Percentiles rank a stretch among this genome's conserved stretches.
phyloP scores from a whole-genome alignment of 2,329 filamentous ascomycete genomes.

The Monilinia polystroma region DNA sequence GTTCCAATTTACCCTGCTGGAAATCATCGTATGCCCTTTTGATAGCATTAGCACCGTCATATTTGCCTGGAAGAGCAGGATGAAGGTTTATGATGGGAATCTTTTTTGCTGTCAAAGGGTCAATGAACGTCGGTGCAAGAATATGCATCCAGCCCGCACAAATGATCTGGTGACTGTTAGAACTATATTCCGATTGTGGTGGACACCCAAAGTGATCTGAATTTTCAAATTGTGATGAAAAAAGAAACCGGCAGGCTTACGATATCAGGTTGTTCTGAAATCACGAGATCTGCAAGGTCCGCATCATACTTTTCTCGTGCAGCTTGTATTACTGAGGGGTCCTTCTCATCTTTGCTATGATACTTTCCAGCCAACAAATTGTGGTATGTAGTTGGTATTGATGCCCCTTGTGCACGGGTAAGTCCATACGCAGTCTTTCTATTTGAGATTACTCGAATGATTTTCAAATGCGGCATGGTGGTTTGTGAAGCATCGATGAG shows the following conservation, averaged over 20 bases:
- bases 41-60: constrained; percentile 77
- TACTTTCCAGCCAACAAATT: constrained; percentile 59
- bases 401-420: constrained; percentile 56
- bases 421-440: constrained; percentile 64
- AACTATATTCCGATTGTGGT: background rate
- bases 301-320: constrained; percentile 63
- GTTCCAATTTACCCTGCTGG: constrained; percentile 59
- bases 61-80: constrained; percentile 65
- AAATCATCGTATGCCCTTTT: constrained; percentile 75
- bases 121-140: constrained; percentile 59
- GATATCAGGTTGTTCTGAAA: constrained; percentile 50
- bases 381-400: constrained; percentile 64
- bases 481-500: constrained; percentile 49
- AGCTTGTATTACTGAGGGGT: constrained; percentile 46
- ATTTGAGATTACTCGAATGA: constrained; percentile 66
- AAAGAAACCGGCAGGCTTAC: constrained; percentile 37
- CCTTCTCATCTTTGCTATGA: constrained; percentile 38
- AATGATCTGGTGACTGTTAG: constrained; percentile 47
- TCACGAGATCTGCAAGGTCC: constrained; percentile 62
- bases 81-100: constrained; percentile 68
- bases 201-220: background rate
- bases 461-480: constrained; percentile 47
- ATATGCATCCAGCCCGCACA: constrained; percentile 73
- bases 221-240: background rate
- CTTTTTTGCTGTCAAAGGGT: constrained; percentile 53